A percentile compares a stretch with the other conserved stretches of the same genome.
Conservation (phyloP, 768 basidiomycete genomes). For the Leccinum subtestaceum region DNA sequence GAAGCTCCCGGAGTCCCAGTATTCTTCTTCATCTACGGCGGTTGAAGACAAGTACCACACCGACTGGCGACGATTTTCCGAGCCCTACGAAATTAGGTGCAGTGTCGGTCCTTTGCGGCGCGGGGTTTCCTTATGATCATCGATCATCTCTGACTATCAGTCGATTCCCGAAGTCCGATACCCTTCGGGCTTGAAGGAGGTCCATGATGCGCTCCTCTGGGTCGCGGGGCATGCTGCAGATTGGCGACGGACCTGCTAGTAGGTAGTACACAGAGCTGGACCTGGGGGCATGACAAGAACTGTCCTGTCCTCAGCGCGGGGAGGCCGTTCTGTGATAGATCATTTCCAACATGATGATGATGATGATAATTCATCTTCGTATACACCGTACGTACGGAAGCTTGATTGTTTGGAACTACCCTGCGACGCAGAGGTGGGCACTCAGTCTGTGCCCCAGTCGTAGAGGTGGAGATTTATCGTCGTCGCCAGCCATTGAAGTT, state of each 20-base stretch:
- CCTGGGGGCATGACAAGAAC: conserved; percentile 9
- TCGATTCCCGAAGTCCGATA: conserved; percentile 35
- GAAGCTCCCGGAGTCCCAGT: conserved; percentile 38
- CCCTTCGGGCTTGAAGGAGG: conserved; percentile 49
- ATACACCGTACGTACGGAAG: too few species aligned
- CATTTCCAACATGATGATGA: too few species aligned
- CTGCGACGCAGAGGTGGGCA: too few species aligned
- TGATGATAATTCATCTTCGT: too few species aligned
- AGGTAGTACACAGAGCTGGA: conserved; percentile 33
- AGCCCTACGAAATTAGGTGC: conserved; percentile 50
- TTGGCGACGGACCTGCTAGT: conserved; percentile 1
- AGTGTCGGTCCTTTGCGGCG: conserved; percentile 50
- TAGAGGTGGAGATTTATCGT: too few species aligned
- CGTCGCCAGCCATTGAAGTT: too few species aligned
- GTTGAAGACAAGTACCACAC: conserved; percentile 45
- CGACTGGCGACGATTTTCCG: conserved; percentile 47
- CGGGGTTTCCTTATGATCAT: conserved; percentile 47
- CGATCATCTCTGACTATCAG: conserved; percentile 66
- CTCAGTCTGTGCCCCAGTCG: too few species aligned
- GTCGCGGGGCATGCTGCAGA: conserved; percentile 35
- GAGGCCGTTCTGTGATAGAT: too few species aligned
- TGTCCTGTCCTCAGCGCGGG: too few species aligned
- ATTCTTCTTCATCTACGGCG: conserved; percentile 67
- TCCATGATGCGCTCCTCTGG: conserved; percentile 61
- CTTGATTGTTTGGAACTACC: too few species aligned